Conservation (phyloP, 768 basidiomycete species). For the Trametes meyenii region DNA sequence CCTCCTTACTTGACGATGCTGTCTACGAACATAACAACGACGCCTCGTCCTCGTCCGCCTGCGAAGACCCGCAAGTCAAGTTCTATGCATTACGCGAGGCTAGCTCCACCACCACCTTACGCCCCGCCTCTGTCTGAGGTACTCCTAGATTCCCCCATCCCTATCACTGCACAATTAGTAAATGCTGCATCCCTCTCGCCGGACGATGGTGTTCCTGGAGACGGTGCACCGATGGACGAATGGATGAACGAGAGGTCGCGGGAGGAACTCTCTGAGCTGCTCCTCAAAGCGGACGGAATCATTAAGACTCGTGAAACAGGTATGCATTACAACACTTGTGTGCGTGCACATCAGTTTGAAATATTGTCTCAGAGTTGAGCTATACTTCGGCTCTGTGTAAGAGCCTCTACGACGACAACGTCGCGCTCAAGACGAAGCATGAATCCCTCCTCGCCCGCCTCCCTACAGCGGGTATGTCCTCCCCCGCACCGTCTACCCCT, state of each 20-base stretch:
- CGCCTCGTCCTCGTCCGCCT: conserved; percentile 65
- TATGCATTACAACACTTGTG: conserved; percentile 38
- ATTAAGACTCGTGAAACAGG: conserved; percentile 80
- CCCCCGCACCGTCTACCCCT: conserved; percentile 29
- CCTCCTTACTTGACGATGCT: conserved; percentile 35
- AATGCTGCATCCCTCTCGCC: conserved; percentile 27
- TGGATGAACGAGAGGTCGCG: conserved; percentile 70
- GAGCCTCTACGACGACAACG: conserved; percentile 68
- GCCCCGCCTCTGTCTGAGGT: conserved; percentile 41
- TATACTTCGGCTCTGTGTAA: conserved; percentile 70
- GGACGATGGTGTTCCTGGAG: conserved; percentile 25
- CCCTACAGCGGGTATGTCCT: conserved; percentile 35
- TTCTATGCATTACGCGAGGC: conserved; percentile 32
- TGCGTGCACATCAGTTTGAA: not conserved
- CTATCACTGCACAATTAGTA: conserved; percentile 40
- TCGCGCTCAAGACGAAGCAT: conserved; percentile 70
- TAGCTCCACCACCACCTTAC: conserved; percentile 61
- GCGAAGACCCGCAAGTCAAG: conserved; percentile 61
- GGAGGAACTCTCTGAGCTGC: conserved; percentile 70
- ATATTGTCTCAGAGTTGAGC: conserved; percentile 55
- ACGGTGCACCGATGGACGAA: conserved; percentile 35
- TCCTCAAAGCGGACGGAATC: conserved; percentile 72
- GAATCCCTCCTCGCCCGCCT: conserved; percentile 69
- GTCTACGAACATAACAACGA: conserved; percentile 34
- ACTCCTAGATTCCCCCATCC: conserved; percentile 42